Base-by-base conservation (phyloP, 2,329 filamentous ascomycete genomes). In the Mycosphaerella arachidis region DNA sequence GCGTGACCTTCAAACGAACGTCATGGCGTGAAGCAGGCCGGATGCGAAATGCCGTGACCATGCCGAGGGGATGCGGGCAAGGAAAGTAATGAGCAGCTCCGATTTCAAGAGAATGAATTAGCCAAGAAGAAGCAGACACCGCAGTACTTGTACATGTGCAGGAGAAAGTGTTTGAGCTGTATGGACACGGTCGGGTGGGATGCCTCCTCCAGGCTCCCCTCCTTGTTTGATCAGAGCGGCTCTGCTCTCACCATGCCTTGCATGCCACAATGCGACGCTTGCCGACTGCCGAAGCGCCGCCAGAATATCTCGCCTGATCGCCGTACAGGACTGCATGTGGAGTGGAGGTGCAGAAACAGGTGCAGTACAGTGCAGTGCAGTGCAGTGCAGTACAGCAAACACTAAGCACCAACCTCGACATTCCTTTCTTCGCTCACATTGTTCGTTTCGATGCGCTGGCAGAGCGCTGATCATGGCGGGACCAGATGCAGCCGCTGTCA, bases 391-490 rank as follows among this genome's bases (percentile, higher is more conserved):
- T 24, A 3, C 24, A 24, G 24, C 24, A 24, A 24, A 24, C 24
- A 24, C 24, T 24, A 24, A 24, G 2, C 24, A 16, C 16, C n/a
- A 43, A 1, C 46, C 20, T 50, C 29, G 18, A 30, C 46, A 24
- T 9, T 29, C 8, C 20, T 12, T 50, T 27, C 18, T 29, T 31
- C 29, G 20, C 2, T 3, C 10, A 29, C 30, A 6, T 43, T 45
- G 29, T 40, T 12, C 57, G 18, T 46, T 31, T 48, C 52, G 20
- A 55, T 59, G 51, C 40, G 40, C 40, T 29, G 24, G 40, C 40
- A 18, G 9, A 29, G 6, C 30, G 35, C 16, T 43, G 35, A 53
- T 24, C 35, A 60, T 60, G 58, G 31, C 56, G 33, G 50, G 37
- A 33, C 56, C 18, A 16, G 27, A 50, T 48, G 54, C 56, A 29